Conservation (phyloP, 805 yeast genomes). For the Starmerella bombi region DNA sequence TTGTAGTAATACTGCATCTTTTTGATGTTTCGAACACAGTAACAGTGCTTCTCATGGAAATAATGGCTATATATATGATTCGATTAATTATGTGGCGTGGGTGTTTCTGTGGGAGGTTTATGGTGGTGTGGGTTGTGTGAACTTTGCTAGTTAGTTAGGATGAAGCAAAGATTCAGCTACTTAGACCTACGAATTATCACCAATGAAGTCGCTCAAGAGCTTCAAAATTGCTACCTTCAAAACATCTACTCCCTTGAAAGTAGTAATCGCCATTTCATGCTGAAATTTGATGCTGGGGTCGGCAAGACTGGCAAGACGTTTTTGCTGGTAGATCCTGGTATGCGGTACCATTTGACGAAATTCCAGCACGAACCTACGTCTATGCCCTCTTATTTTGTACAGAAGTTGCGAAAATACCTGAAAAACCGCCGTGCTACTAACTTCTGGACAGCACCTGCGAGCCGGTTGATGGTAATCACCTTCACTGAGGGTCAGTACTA, state of each 20-base stretch:
- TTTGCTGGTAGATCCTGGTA: constrained; percentile 75
- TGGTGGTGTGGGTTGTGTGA: no score
- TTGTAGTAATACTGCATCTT: no score
- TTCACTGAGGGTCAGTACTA: constrained; percentile 71
- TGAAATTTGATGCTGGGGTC: constrained; percentile 51
- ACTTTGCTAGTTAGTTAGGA: no score
- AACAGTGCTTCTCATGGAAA: no score
- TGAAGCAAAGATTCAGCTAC: constrained; percentile 73
- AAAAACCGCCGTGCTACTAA: constrained; percentile 65
- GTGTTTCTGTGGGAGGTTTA: no score
- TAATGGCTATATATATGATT: no score
- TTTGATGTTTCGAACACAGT: no score
- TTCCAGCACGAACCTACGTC: constrained; percentile 71
- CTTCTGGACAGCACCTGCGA: constrained; percentile 61
- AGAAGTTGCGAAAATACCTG: constrained; percentile 74
- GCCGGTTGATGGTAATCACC: constrained; percentile 69
- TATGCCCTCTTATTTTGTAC: constrained; percentile 72
- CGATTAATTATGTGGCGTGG: no score
- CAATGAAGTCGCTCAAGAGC: constrained; percentile 44
- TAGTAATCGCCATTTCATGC: constrained; percentile 55
- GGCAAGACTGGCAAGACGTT: constrained; percentile 64
- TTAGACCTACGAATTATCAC: constrained; percentile 64
- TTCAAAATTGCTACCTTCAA: constrained; percentile 59
- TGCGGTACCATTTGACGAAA: constrained; percentile 62
- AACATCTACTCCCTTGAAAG: constrained; percentile 73